Evolutionary conservation across 2,329 filamentous ascomycete genomes (phyloP).

Genomic region (Sarocladium kiliense): DNA sequence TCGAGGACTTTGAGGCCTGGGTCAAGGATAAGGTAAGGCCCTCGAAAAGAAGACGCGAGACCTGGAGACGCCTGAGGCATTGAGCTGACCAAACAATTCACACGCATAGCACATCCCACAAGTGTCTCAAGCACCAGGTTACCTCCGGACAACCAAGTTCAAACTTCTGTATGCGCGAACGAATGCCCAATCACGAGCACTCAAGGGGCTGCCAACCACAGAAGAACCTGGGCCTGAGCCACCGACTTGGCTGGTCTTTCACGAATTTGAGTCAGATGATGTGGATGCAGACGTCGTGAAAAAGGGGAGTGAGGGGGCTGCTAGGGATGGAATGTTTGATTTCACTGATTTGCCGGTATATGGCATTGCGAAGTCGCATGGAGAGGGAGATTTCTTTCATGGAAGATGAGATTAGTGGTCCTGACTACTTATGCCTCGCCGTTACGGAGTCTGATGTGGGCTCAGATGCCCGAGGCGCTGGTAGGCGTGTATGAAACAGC

Average conservation of each 20-base stretch:
- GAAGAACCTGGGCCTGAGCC: slow-evolving; percentile 15
- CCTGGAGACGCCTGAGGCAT: too few relatives aligned
- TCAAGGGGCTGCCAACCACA: slow-evolving; percentile 16
- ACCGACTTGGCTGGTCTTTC: slow-evolving; percentile 14
- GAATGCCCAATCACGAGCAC: slow-evolving; percentile 16
- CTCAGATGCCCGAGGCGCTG: too few relatives aligned
- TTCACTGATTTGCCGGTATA: neutral
- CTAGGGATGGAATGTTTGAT: neutral
- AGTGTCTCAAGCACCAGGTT: slow-evolving; percentile 14
- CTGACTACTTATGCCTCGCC: too few relatives aligned
- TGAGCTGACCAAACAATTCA: neutral
- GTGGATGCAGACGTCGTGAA: slow-evolving; percentile 5
- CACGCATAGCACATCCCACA: neutral
- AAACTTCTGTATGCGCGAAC: slow-evolving; percentile 16
- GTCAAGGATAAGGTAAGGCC: slow-evolving; percentile 19
- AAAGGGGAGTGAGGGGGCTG: neutral
- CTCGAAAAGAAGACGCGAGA: neutral
- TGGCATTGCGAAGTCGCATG: neutral
- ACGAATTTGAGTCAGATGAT: slow-evolving; percentile 10
- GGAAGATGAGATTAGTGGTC: neutral
- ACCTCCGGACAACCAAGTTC: slow-evolving; percentile 19
- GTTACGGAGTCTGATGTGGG: too few relatives aligned
- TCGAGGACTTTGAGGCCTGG: slow-evolving; percentile 18
- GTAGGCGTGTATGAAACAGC: too few relatives aligned
- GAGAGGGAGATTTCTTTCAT: slow-evolving; percentile 1